These are phyloP conservation scores for Hansfordia pulvinata DNA, from an alignment of 2,329 filamentous ascomycete genomes.

Conservation along the genomic window DNA sequence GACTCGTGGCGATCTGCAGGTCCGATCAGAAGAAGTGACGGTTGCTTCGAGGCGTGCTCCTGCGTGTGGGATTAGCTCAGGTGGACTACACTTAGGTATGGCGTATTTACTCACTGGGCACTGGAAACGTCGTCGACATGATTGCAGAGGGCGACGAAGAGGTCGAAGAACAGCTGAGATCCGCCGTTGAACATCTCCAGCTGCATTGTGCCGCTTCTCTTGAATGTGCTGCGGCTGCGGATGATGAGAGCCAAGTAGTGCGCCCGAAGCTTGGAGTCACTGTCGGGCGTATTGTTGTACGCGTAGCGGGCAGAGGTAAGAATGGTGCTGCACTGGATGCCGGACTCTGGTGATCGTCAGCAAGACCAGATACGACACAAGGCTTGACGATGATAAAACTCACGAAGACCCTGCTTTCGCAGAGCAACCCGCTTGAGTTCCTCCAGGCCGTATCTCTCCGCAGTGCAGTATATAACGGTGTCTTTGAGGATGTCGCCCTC, in stretches of 20 bases:
- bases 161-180: conserved; percentile 77
- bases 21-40: conserved; percentile 20
- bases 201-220: conserved; percentile 97
- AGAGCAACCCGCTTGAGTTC: conserved; percentile 85
- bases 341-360: too few relatives aligned
- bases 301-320: conserved; percentile 87
- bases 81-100: neutral
- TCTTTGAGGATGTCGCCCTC: conserved; percentile 74
- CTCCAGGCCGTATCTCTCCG: conserved; percentile 80
- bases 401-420: conserved; percentile 88
- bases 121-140: conserved; percentile 62
- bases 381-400: too few relatives aligned
- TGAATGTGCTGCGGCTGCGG: conserved; percentile 93
- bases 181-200: conserved; percentile 93
- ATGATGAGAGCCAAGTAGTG: conserved; percentile 97
- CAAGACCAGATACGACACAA: too few relatives aligned
- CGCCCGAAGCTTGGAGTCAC: conserved; percentile 82
- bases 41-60: conserved; percentile 32
- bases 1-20: too few relatives aligned
- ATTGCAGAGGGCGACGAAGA: conserved; percentile 88
- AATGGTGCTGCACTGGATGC: conserved; percentile 85
- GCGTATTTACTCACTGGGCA: conserved; percentile 30
- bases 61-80: conserved; percentile 11
- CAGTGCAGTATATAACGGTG: conserved; percentile 88
- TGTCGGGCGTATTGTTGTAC: conserved; percentile 89